These are phyloP conservation scores for Monosporozyma servazzii DNA, from an alignment of 805 yeast genomes.

Conservation along the genomic window DNA sequence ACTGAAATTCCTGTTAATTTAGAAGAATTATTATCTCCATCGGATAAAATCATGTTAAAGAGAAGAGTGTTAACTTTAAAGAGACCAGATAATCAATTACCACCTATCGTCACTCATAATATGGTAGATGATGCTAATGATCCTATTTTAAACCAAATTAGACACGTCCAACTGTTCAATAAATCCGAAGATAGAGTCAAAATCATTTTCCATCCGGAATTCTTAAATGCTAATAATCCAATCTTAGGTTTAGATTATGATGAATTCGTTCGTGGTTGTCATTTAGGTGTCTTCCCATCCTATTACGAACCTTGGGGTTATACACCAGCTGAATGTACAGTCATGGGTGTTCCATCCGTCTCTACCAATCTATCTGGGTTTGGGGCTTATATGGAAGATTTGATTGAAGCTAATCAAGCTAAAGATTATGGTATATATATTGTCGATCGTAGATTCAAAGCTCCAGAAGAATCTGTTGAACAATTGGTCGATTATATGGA, in stretches of 20 bases:
- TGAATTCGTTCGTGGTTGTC: slow-evolving; percentile 96
- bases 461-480: slow-evolving; percentile 86
- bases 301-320: slow-evolving; percentile 99
- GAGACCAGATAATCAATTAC: slow-evolving; percentile 60
- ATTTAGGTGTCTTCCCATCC: slow-evolving; percentile 95
- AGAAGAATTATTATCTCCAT: slow-evolving; percentile 73
- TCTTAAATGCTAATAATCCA: slow-evolving; percentile 89
- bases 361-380: slow-evolving; percentile 94
- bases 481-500: slow-evolving; percentile 86
- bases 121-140: slow-evolving; percentile 88
- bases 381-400: slow-evolving; percentile 97
- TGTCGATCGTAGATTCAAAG: slow-evolving; percentile 87
- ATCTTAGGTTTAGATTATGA: slow-evolving; percentile 89
- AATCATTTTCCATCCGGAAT: slow-evolving; percentile 95
- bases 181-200: slow-evolving; percentile 85
- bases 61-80: slow-evolving; percentile 89
- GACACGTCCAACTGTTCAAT: slow-evolving; percentile 86
- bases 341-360: slow-evolving; percentile 98
- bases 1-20: slow-evolving; percentile 63
- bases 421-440: slow-evolving; percentile 94
- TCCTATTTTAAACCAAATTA: slow-evolving; percentile 83
- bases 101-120: slow-evolving; percentile 95
- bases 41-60: slow-evolving; percentile 84
- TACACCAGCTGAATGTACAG: slow-evolving; percentile 98
- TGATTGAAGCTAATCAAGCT: slow-evolving; percentile 72